Evolutionary conservation across 345 rosid species (phyloP).

Genomic region (Schrenkiella parvula): DNA sequence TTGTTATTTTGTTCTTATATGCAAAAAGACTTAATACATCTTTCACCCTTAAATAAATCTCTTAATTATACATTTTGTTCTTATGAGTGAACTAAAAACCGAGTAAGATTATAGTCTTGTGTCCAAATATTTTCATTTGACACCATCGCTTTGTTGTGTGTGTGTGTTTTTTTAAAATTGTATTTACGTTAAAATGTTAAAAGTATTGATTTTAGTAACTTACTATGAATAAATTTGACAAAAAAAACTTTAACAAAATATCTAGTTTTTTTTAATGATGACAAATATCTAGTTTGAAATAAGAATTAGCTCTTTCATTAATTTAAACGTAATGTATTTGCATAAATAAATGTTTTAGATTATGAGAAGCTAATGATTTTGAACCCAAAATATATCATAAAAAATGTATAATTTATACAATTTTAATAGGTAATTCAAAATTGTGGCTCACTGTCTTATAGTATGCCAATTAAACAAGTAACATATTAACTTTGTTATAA

Average conservation of each 20-base stretch:
- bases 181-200: background rate
- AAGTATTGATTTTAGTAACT: background rate
- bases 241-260: background rate
- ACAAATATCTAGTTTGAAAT: background rate
- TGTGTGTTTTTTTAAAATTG: background rate
- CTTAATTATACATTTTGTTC: no score
- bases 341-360: background rate
- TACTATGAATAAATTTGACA: background rate
- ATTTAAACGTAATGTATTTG: background rate
- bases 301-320: background rate
- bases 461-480: slow-evolving; percentile 29
- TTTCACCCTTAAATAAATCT: background rate
- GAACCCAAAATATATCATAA: background rate
- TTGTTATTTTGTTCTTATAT: slow-evolving; percentile 7
- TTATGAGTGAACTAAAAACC: background rate
- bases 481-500: slow-evolving; percentile 17
- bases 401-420: background rate
- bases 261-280: background rate
- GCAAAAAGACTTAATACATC: background rate
- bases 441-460: slow-evolving; percentile 7
- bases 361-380: background rate
- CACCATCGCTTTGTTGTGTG: background rate
- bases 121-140: background rate
- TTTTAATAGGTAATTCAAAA: slow-evolving; percentile 7
- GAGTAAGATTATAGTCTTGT: background rate